Base-by-base conservation (phyloP, 345 rosid genomes). In the Eucalyptus lansdowneana region DNA sequence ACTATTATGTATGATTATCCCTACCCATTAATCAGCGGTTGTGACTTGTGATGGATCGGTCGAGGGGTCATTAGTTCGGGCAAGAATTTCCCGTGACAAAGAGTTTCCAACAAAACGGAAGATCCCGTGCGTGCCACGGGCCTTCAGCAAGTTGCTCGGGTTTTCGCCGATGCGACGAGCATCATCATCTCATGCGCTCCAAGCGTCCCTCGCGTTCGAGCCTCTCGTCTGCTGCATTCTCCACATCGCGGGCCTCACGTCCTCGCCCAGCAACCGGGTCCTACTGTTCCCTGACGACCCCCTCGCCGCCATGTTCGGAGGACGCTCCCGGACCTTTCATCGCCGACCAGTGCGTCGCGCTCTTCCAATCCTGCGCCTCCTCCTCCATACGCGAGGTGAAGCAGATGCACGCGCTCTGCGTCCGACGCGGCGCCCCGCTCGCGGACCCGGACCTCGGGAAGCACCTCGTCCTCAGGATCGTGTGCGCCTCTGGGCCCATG, bases 401-500 rank as follows among this genome's bases (percentile, higher is more conserved):
- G 88, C 94, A 96, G 92, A 91, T 96, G 89, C 98, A 96, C 51
- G 97, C 94, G 69, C 93, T 96, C 92, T 95, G 96, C 40, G 91
- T 96, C 91, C 94, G 96, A 80, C 93, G 90, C 72, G 99, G 99
- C 0, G 92, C 94, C 67, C 92, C 94, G 17, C 88, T 91, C 87
- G 54, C 94, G 72, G 80, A 93, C 50, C 90, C 93, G 5, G 92
- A 93, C 87, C 2, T 95, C 25, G 95, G 94, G 31, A 97, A 96
- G 85, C 94, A 94, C 88, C 96, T 97, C 37, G 89, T 97, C 88
- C 94, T 92, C 92, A 80, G 87, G 80, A 90, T 93, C 4, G 98
- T 96, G 1, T 92, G 94, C 27, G 95, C 95, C 90, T 93, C 97
- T 22, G 92, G 93, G 49, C 94, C 97, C 51, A 95, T 97, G 93